phyloP scores from a whole-genome alignment of 106 monocot genomes.

The Dendrobium chrysotoxum region DNA sequence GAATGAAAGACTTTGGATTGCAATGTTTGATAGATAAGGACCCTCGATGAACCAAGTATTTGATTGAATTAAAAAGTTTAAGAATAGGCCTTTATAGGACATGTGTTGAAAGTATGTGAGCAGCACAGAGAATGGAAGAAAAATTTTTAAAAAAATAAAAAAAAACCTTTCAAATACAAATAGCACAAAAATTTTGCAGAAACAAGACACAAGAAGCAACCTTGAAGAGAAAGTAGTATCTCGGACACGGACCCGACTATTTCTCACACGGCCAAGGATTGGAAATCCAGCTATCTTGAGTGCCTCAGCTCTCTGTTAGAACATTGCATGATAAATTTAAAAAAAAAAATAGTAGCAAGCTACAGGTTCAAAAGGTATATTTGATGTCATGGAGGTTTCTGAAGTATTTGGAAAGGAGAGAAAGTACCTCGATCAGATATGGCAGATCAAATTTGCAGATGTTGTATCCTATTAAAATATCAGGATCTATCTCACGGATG shows the following conservation, averaged over 20 bases:
- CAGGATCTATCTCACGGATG: slow-evolving; percentile 89
- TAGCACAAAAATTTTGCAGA: neutral
- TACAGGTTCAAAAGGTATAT: neutral
- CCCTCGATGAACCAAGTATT: neutral
- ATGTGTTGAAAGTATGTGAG: neutral
- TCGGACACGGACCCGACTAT: slow-evolving; percentile 81
- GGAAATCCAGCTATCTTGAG: slow-evolving; percentile 94
- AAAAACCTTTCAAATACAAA: neutral
- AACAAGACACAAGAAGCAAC: slow-evolving; percentile 22
- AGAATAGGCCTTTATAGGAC: neutral
- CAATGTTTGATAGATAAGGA: neutral
- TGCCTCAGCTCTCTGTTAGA: slow-evolving; percentile 80
- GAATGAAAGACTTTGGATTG: neutral
- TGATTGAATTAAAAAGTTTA: neutral
- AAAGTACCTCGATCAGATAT: slow-evolving; percentile 88
- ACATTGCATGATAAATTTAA: slow-evolving; percentile 2
- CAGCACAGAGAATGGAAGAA: neutral
- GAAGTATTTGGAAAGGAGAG: neutral
- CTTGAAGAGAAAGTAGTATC: slow-evolving; percentile 96
- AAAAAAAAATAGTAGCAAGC: neutral
- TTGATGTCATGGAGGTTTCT: neutral
- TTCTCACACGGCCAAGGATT: slow-evolving; percentile 81
- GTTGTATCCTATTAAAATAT: slow-evolving; percentile 98
- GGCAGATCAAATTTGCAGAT: slow-evolving; percentile 99
- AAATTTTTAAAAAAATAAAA: neutral